These are phyloP conservation scores for Solanum paucissectum DNA, from an alignment of 257 asterid genomes.

Conservation along the genomic window DNA sequence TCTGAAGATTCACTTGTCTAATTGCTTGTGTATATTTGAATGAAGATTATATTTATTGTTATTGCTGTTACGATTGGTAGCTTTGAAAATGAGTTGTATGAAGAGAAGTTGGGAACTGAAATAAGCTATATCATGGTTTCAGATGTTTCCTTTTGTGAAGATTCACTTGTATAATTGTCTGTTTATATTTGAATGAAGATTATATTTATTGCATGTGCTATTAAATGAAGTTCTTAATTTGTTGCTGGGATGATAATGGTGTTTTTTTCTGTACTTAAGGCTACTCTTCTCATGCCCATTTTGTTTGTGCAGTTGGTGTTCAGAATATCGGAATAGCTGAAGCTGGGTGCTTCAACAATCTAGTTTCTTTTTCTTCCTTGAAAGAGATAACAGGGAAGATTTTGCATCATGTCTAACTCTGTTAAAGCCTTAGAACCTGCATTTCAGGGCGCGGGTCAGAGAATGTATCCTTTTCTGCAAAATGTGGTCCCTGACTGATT, in stretches of 20 bases:
- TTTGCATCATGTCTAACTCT: slow-evolving; percentile 53
- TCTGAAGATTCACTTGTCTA: neutral
- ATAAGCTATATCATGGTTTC: neutral
- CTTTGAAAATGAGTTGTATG: neutral
- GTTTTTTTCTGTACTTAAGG: too few species aligned
- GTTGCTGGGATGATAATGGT: neutral
- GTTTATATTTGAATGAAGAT: neutral
- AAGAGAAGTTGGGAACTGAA: neutral
- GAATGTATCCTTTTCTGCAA: slow-evolving; percentile 55
- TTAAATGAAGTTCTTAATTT: neutral
- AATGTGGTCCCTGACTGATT: neutral
- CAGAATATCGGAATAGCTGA: slow-evolving; percentile 3
- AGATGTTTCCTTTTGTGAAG: neutral
- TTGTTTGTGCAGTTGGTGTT: slow-evolving; percentile 12
- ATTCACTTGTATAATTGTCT: neutral
- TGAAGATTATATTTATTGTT: neutral
- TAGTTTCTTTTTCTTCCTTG: slow-evolving; percentile 4
- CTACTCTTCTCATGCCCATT: neutral
- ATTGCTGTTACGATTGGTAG: neutral
- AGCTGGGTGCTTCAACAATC: slow-evolving; percentile 14
- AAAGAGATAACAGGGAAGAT: slow-evolving; percentile 11
- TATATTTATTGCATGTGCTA: neutral
- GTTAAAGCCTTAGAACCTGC: slow-evolving; percentile 86
- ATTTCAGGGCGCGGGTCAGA: slow-evolving; percentile 91
- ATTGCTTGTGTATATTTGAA: neutral